Evolutionary conservation across 2,329 filamentous ascomycete genomes (phyloP), one percentile per base, ranked within the genome.

Genomic region (Emericellopsis cladophorae): DNA sequence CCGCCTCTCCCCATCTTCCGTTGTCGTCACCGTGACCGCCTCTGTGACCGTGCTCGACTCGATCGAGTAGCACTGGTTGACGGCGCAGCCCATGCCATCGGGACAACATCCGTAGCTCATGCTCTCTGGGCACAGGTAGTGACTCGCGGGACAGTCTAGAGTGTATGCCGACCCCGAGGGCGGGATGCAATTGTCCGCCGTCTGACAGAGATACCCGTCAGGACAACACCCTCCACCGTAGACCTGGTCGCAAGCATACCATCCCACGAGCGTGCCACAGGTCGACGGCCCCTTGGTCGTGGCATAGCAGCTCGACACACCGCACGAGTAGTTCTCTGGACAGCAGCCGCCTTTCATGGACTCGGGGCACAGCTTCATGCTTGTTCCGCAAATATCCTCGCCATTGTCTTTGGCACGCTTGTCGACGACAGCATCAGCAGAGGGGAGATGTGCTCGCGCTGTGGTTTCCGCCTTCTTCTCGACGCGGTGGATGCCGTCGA

Each of bases 61-160:
- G 0, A 66, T 71, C 2, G 64, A 58, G 44, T 71, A 76, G 49
- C 74, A 79, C 38, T 58, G 54, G 21, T 56, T 56, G 22, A 49
- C 42, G 3, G 62, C 72, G 48, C 74, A 79, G 22, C 54, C 66
- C 60, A 70, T 64, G 5, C 66, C 67, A 37, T 54, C 63, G 3
- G 54, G 55, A 49, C 74, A 79, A 46, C 74, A 78, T 0, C 73
- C 74, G 43, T 65, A 70, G 40, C 65, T 66, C 4, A 70, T 47
- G 1, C 67, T 70, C 5, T 65, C 49, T 2, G 74, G 65, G 43
- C 74, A 78, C 4, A 65, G 56, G 41, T 62, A 68, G 37, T 65
- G 69, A 44, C 55, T 61, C 2, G 57, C 46, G 6, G 62, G 62
- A 40, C 74, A 78, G 14, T 53, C 57, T 42, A 57, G 53, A 7